Percentiles rank a stretch among this genome's conserved stretches.
Conservation (phyloP, 805 yeast species). For the Soucietia sequanensis region DNA sequence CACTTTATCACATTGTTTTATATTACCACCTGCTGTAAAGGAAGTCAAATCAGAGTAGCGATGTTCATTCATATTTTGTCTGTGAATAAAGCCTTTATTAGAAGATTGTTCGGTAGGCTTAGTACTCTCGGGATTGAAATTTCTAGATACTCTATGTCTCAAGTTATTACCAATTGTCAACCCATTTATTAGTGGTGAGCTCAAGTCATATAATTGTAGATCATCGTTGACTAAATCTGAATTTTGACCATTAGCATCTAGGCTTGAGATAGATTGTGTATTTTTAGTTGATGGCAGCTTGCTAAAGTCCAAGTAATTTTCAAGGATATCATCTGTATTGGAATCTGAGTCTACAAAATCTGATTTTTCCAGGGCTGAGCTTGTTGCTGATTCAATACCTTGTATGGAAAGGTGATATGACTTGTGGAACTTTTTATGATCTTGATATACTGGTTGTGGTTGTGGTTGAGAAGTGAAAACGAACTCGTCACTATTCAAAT, state of each 20-base stretch:
- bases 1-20: neutral
- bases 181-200: slow-evolving; percentile 34
- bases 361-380: neutral
- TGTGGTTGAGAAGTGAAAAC: too few species aligned
- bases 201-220: slow-evolving; percentile 22
- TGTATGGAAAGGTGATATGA: slow-evolving; percentile 31
- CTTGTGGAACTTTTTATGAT: slow-evolving; percentile 13
- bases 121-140: neutral
- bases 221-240: slow-evolving; percentile 11
- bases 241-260: slow-evolving; percentile 6
- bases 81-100: neutral
- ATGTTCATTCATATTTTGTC: too few species aligned
- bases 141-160: slow-evolving; percentile 14
- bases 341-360: slow-evolving; percentile 9
- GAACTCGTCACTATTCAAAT: too few species aligned
- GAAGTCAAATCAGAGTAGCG: too few species aligned
- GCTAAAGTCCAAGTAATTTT: slow-evolving; percentile 26
- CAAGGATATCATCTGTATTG: slow-evolving; percentile 36
- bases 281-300: slow-evolving; percentile 16
- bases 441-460: too few species aligned
- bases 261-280: slow-evolving; percentile 1
- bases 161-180: slow-evolving; percentile 28
- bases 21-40: neutral
- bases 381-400: slow-evolving; percentile 7
- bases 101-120: neutral